Evolutionary conservation across 345 rosid genomes (phyloP).

Genomic region (Lepidium sativum): DNA sequence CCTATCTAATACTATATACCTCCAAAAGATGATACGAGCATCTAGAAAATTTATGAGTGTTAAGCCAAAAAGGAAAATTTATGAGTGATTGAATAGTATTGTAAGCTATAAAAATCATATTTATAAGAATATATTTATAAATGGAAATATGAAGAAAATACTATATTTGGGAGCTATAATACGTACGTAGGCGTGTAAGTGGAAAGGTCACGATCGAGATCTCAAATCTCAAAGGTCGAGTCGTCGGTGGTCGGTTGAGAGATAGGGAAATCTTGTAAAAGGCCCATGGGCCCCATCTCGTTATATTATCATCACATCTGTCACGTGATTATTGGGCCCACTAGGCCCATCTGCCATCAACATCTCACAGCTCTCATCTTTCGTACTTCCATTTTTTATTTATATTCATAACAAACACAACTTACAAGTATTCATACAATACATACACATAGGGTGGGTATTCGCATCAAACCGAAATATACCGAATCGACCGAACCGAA

Average conservation of each 20-base stretch:
- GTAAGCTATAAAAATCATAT: neutral
- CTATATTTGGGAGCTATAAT: constrained; percentile 6
- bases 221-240: constrained; percentile 16
- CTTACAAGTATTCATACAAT: neutral
- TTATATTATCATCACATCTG: constrained; percentile 9
- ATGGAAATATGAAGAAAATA: neutral
- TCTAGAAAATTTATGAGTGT: neutral
- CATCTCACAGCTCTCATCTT: constrained; percentile 24
- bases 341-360: constrained; percentile 21
- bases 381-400: constrained; percentile 14
- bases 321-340: constrained; percentile 26
- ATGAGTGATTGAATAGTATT: neutral
- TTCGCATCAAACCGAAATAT: no score
- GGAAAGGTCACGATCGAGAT: constrained; percentile 13
- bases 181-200: neutral
- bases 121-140: neutral
- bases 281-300: constrained; percentile 23
- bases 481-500: no score
- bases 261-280: constrained; percentile 13
- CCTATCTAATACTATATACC: neutral
- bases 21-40: neutral
- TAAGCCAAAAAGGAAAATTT: no score
- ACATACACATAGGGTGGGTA: no score
- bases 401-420: neutral
- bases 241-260: constrained; percentile 23